Base-by-base conservation (phyloP, 2,329 filamentous ascomycete species). In the Trichoderma koningiopsis region DNA sequence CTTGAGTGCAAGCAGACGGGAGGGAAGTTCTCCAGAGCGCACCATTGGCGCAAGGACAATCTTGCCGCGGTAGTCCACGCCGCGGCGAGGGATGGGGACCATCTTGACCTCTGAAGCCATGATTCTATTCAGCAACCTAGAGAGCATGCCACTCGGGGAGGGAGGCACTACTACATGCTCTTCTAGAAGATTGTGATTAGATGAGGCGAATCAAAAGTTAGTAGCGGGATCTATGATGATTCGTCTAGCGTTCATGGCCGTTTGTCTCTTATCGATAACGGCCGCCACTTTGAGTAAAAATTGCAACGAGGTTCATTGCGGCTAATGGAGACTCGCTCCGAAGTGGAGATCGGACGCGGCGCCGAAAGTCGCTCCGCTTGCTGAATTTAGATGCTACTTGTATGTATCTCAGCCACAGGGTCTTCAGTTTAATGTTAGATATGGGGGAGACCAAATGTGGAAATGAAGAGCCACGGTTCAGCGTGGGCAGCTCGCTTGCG, bases 1-100 rank as follows among this genome's bases (percentile, higher is more conserved):
- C 77, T 96, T 92, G 71, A 99, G 88, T 37, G 96, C 93, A 55
- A 97, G 82, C 31, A 99, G 86, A 70, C 96, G 90, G 49, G 93
- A 96, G 3, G 96, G 95, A 71, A 97, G 84, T 83, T 99, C 96
- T 77, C 96, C 96, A n/a, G 93, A 97, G 74, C 96, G 91, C 69
- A 97, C 95, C 96, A 99, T 99, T 52, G 96, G 96, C 71, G 96
- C 96, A 72, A 99, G 91, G 56, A 98, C 96, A 73, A 98, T 83
- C 81, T 96, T 97, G 81, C 92, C 92, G 74, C 95, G 89, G 81
- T 97, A 98, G 83, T 97, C 94, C 76, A 97, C 94, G 63, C 95
- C 95, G 79, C 91, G 92, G 71, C 85, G 87, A 72, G 95, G 95
- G 73, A 97, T 97, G 63, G 93, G 91, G 47, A 97, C 92, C 77